Base-by-base conservation (phyloP, 2,329 filamentous ascomycete species). In the Xylariaceae sp. region DNA sequence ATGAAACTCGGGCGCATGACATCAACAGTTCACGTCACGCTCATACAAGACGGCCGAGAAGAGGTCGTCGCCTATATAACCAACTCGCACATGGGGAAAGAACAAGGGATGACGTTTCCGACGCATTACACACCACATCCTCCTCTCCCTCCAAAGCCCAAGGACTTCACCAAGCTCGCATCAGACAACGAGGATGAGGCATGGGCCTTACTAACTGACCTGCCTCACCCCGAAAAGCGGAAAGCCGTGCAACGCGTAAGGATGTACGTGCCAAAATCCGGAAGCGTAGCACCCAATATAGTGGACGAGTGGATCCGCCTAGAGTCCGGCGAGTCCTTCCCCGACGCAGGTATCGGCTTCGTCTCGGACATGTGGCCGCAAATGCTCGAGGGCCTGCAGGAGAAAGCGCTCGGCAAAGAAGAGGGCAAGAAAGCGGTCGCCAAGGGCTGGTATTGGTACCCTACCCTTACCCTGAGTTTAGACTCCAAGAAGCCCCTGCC, bases 401-500 rank as follows among this genome's bases (percentile, higher is more conserved):
- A 36, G 32, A 15, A 31, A 9, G 42, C 11, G 4, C 17, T 9
- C n/a, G 19, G 18, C n/a, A 32, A 27, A 2, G 27, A 14, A 31
- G 32, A 43, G 39, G 22, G 22, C 22, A 32, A 45, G 17, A 35
- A 30, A n/a, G 32, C 39, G 6, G 17, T 12, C n/a, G 32, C 39
- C 2, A 1, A 43, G 35, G 42, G 39, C 6, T 59, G 57, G 57
- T 80, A 75, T 58, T 87, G 83, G 83, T 86, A 84, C 65, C 83
- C 83, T 9, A 89, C 85, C 1, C 63, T 89, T 30, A 66, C 83
- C 44, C 64, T 89, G 57, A 88, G 86, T 65, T 61, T 89, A 38
- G 86, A 89, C 58, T 71, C 89, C 46, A 89, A 89, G 72, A 88
- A 87, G 63, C 66, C 74, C n/a, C 63, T 89, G 44, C 85, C 85